Evolutionary conservation across 164 flowering plant genomes (phyloP).

Genomic region (Chimonanthus salicifolius): DNA sequence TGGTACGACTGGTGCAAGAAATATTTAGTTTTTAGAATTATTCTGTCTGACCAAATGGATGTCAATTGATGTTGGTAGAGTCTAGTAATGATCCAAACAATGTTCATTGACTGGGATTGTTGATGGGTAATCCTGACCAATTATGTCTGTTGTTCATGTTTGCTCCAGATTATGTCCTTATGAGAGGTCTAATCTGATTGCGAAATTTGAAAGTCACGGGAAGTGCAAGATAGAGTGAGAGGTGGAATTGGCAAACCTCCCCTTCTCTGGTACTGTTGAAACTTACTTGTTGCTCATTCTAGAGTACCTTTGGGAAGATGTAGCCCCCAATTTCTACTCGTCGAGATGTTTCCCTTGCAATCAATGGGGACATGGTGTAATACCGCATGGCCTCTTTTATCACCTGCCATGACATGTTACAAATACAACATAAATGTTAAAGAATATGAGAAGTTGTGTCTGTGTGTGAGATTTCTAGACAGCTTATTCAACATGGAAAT

Average conservation of each 20-base stretch:
- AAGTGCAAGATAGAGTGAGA: neutral
- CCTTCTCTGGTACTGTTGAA: neutral
- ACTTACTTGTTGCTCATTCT: neutral
- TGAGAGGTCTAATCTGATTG: neutral
- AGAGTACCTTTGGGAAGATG: conserved; percentile 80
- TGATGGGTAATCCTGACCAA: neutral
- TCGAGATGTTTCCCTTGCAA: conserved; percentile 83
- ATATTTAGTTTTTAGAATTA: too few species aligned
- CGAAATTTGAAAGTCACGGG: neutral
- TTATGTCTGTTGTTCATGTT: neutral
- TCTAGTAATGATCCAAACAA: neutral
- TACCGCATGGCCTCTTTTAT: conserved; percentile 89
- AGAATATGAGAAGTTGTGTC: too few species aligned
- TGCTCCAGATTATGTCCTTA: neutral
- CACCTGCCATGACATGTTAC: conserved; percentile 39
- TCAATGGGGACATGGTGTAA: conserved; percentile 76
- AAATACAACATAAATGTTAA: too few species aligned
- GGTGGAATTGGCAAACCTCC: neutral
- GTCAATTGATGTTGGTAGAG: neutral
- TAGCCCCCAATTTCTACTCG: conserved; percentile 84
- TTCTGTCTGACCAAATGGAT: neutral
- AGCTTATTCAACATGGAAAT: too few species aligned
- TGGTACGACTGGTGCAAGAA: neutral
- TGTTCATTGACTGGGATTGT: neutral
- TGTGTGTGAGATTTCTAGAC: neutral